phyloP scores from a whole-genome alignment of 768 basidiomycete species.

The Leucocoprinus sp. region DNA sequence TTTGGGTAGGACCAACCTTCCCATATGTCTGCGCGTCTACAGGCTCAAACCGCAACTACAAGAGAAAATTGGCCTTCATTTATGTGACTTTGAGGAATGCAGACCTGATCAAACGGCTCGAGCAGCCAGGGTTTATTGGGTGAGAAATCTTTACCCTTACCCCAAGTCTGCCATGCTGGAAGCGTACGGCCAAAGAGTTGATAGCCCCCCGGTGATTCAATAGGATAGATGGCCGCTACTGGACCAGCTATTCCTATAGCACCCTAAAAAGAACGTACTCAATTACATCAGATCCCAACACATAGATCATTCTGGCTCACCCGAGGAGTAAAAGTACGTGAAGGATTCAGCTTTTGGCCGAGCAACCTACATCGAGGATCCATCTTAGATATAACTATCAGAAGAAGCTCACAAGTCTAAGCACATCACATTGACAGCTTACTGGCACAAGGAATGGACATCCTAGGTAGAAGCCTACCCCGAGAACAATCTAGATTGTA shows the following conservation, averaged over 20 bases:
- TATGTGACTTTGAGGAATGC: neutral
- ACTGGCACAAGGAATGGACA: constrained; percentile 58
- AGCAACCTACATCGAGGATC: constrained; percentile 51
- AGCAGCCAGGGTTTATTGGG: constrained; percentile 51
- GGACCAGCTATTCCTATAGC: constrained; percentile 66
- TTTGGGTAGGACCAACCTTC: constrained; percentile 28
- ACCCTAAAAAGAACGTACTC: constrained; percentile 29
- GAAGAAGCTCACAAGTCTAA: neutral
- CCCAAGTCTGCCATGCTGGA: constrained; percentile 60
- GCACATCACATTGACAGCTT: constrained; percentile 11
- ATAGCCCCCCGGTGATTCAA: constrained; percentile 60
- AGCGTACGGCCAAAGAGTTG: constrained; percentile 57
- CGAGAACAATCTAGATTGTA: constrained; percentile 42
- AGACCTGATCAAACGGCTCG: constrained; percentile 55
- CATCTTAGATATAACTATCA: constrained; percentile 27
- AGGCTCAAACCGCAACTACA: constrained; percentile 43
- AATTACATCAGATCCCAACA: neutral
- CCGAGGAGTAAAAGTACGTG: constrained; percentile 55
- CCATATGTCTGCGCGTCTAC: constrained; percentile 41
- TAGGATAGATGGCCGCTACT: constrained; percentile 57
- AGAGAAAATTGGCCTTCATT: neutral
- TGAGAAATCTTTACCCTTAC: constrained; percentile 38
- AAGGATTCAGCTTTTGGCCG: constrained; percentile 72
- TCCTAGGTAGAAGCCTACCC: constrained; percentile 56
- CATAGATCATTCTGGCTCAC: constrained; percentile 22